phyloP scores from a whole-genome alignment of 2,329 filamentous ascomycete species.

The Microcyclospora tardicrescens region DNA sequence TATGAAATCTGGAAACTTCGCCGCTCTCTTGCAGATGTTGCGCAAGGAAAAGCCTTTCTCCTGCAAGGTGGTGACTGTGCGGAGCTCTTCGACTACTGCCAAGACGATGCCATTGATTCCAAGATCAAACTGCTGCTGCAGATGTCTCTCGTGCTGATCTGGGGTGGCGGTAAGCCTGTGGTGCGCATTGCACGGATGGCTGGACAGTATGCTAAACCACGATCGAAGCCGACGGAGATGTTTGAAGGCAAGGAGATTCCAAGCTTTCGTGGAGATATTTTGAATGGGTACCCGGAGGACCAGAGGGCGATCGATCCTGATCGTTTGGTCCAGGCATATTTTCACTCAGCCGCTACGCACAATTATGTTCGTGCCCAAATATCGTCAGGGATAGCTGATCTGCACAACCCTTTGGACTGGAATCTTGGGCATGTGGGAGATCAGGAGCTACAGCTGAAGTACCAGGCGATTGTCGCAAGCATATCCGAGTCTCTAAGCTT shows the following conservation, averaged over 20 bases:
- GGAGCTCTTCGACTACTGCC: constrained; percentile 94
- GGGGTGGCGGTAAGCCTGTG: constrained; percentile 69
- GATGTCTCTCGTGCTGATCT: constrained; percentile 93
- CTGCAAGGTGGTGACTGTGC: constrained; percentile 95
- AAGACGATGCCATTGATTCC: constrained; percentile 74
- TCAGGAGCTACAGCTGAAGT: constrained; percentile 69
- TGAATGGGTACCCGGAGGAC: constrained; percentile 74
- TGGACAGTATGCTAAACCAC: constrained; percentile 92
- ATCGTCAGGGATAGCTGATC: constrained; percentile 77
- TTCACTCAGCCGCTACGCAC: constrained; percentile 84
- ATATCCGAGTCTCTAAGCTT: constrained; percentile 88
- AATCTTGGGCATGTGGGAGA: constrained; percentile 82
- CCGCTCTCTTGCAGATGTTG: constrained; percentile 68
- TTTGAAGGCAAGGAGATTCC: constrained; percentile 69
- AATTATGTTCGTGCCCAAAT: constrained; percentile 84
- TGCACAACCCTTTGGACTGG: constrained; percentile 92
- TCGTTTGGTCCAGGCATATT: constrained; percentile 81
- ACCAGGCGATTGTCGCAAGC: constrained; percentile 68
- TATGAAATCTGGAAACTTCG: constrained; percentile 71
- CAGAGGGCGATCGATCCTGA: constrained; percentile 69
- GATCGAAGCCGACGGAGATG: constrained; percentile 76
- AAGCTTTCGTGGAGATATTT: constrained; percentile 87
- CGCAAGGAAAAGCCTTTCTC: constrained; percentile 79
- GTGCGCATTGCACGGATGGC: constrained; percentile 93
- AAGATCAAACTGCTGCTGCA: constrained; percentile 95